Conservation (phyloP, 106 monocot species). For the Acanthochlamys bracteata region DNA sequence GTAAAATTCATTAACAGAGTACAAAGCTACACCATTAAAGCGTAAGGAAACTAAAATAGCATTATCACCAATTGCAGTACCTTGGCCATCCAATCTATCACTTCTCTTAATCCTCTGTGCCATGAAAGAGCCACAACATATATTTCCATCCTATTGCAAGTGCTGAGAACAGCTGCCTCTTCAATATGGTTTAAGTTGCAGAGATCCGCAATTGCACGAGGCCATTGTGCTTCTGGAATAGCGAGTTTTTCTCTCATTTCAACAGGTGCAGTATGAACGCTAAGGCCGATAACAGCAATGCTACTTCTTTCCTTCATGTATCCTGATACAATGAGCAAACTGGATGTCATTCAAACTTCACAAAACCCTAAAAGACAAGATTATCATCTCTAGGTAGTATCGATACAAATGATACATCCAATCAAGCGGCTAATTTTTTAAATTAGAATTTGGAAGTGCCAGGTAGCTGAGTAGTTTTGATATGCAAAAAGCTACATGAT, state of each 20-base stretch:
- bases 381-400: not conserved
- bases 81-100: slow-evolving; percentile 97
- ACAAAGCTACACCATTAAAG: too few species aligned
- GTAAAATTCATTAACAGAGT: too few species aligned
- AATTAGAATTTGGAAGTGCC: too few species aligned
- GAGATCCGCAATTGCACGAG: slow-evolving; percentile 72
- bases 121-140: slow-evolving; percentile 96
- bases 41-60: too few species aligned
- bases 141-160: slow-evolving; percentile 97
- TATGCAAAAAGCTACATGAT: too few species aligned
- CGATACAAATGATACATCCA: too few species aligned
- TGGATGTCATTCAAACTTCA: not conserved
- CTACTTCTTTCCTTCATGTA: slow-evolving; percentile 96
- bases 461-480: too few species aligned
- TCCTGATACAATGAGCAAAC: slow-evolving; percentile 29
- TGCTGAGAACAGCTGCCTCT: slow-evolving; percentile 98
- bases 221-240: slow-evolving; percentile 90
- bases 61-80: slow-evolving; percentile 14
- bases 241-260: slow-evolving; percentile 99
- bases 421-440: too few species aligned
- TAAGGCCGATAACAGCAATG: slow-evolving; percentile 88
- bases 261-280: slow-evolving; percentile 85
- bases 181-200: slow-evolving; percentile 88
- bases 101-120: slow-evolving; percentile 94
- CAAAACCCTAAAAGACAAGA: not conserved